Base-by-base conservation (phyloP, 2,329 filamentous ascomycete species). In the Pseudogymnoascus sp. region DNA sequence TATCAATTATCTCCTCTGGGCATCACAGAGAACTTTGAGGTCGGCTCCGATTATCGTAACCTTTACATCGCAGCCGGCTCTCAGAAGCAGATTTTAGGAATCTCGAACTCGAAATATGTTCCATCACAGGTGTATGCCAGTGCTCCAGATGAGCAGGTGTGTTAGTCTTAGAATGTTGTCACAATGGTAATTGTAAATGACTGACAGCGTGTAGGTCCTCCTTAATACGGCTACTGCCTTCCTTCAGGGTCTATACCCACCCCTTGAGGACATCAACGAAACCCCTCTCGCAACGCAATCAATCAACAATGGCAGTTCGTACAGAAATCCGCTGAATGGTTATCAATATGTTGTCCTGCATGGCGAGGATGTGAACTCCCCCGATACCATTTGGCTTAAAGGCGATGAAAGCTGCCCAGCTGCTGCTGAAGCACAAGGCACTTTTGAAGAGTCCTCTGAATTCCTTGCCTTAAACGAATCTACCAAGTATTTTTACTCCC, bases 221-320 rank as follows among this genome's bases (percentile, higher is more conserved):
- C 33, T 85, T 68, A 85, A 81, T 71, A 85, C 84, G 0, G 84
- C 83, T 59, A 79, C 79, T 38, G 85, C 80, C 11, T 88, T 88
- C 75, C 73, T 87, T 44, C 86, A 88, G 70, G 85, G 81, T 21
- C 76, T 89, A 6, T 89, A 88, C 67, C 86, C 86, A 7, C 85
- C 86, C 1, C 80, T 82, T 0, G n/a, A 53, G 21, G 44, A 53
- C 44, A 76, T 76, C 29, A 76, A 77, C 14, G 76, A 82, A 70
- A 83, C 77, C 0, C 35, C 35, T n/a, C 35, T 38, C n/a, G 35
- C 35, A 38, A 38, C 35, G 14, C 35, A 38, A n/a, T 38, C 35
- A 38, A 76, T 88, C 24, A 76, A 77, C 47, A 84, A 87, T 69
- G 82, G 82, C 19, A 80, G 77, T 6, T 75, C 72, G 0, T 74